Evolutionary conservation across 345 rosid species (phyloP).

Genomic region (Kernera saxatilis): DNA sequence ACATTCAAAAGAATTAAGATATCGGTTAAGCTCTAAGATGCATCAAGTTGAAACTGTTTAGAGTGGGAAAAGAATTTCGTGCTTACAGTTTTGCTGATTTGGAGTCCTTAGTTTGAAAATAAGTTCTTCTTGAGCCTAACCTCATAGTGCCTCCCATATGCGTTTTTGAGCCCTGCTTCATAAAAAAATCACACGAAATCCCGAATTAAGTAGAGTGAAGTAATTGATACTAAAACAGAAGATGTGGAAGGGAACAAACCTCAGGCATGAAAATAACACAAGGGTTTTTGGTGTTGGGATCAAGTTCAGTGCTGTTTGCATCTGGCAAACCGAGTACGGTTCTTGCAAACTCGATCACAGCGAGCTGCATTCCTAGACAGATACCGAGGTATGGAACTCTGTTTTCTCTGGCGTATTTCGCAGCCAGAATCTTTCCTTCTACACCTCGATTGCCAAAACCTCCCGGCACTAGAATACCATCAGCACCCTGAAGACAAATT

Average conservation of each 20-base stretch:
- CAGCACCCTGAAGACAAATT: conserved; percentile 58
- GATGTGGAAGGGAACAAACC: conserved; percentile 36
- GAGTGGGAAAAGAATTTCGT: background rate
- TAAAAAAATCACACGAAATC: background rate
- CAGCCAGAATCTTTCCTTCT: conserved; percentile 86
- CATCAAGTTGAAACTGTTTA: background rate
- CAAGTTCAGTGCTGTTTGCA: conserved; percentile 94
- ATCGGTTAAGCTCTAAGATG: background rate
- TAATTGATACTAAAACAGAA: background rate
- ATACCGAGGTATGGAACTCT: conserved; percentile 84
- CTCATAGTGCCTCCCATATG: conserved; percentile 41
- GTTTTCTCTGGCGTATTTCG: conserved; percentile 87
- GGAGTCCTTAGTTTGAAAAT: conserved; percentile 31
- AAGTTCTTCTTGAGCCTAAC: conserved; percentile 37
- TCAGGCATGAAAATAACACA: conserved; percentile 97
- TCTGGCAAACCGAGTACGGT: conserved; percentile 64
- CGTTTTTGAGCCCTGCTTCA: conserved; percentile 31
- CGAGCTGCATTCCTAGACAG: conserved; percentile 97
- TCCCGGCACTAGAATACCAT: conserved; percentile 95
- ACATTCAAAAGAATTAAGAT: background rate
- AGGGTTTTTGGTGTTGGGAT: conserved; percentile 61
- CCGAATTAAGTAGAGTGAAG: background rate
- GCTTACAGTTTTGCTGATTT: conserved; percentile 34
- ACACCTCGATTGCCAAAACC: conserved; percentile 98
- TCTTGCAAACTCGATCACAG: conserved; percentile 87